A percentile compares a stretch with the other conserved stretches of the same genome.
Evolutionary conservation across 2,329 filamentous ascomycete species (phyloP).

Genomic region (Aspergillus flavus): DNA sequence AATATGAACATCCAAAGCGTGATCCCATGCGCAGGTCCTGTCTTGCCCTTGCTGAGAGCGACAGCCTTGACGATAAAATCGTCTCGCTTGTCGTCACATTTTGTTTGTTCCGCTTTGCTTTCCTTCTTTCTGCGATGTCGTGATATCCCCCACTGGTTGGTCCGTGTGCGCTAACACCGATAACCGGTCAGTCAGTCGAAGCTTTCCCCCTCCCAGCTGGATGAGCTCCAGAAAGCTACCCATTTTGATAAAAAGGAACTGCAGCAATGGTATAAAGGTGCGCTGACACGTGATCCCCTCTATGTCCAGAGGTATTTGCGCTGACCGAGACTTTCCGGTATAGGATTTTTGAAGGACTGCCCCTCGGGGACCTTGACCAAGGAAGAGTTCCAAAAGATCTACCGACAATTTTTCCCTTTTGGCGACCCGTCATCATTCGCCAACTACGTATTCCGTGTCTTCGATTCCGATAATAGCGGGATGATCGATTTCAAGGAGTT

Average conservation of each 20-base stretch:
- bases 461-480: slow-evolving; percentile 95
- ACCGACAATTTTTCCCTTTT: slow-evolving; percentile 98
- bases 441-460: slow-evolving; percentile 99
- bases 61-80: neutral
- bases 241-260: slow-evolving; percentile 99
- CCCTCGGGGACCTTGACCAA: slow-evolving; percentile 96
- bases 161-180: neutral
- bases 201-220: slow-evolving; percentile 93
- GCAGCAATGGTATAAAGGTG: slow-evolving; percentile 99
- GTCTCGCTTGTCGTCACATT: neutral
- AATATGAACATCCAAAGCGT: neutral
- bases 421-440: slow-evolving; percentile 96
- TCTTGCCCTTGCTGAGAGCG: too few relatives aligned
- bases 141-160: neutral
- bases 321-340: neutral
- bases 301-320: neutral
- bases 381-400: slow-evolving; percentile 99
- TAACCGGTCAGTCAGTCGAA: slow-evolving; percentile 78
- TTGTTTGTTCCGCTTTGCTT: neutral
- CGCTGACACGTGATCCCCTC: slow-evolving; percentile 28
- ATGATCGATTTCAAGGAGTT: slow-evolving; percentile 99
- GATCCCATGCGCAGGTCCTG: neutral
- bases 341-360: slow-evolving; percentile 97
- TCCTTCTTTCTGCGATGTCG: neutral
- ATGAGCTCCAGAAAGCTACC: slow-evolving; percentile 92